Evolutionary conservation across 2,329 filamentous ascomycete species (phyloP).

Genomic region (Cordyceps farinosa): DNA sequence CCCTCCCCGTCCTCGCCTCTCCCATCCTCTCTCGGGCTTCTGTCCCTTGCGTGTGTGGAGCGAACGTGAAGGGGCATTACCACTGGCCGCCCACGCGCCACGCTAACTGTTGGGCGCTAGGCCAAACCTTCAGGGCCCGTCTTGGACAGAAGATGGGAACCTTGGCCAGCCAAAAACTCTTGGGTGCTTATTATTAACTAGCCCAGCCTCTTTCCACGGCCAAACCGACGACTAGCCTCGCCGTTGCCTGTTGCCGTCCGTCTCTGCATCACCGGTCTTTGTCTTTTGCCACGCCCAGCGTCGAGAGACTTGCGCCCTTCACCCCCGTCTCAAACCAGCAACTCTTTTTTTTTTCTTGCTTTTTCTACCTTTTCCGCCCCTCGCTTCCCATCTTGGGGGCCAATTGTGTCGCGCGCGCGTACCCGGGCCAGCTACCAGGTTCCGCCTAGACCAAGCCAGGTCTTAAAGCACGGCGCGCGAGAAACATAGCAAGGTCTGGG

Average conservation of each 20-base stretch:
- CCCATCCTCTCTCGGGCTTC: conserved; percentile 5
- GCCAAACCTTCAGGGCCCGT: conserved; percentile 11
- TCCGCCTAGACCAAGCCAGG: background rate
- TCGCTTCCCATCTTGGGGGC: background rate
- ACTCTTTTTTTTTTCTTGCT: background rate
- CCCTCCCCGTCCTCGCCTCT: conserved; percentile 4
- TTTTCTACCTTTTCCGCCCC: background rate
- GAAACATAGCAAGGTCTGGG: background rate
- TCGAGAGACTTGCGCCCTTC: background rate
- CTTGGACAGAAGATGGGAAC: conserved; percentile 7
- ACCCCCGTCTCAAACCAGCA: background rate
- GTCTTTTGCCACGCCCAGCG: background rate
- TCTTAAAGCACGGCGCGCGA: background rate
- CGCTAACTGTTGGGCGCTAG: conserved; percentile 5
- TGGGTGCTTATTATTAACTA: conserved; percentile 7
- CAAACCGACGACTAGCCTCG: conserved; percentile 2
- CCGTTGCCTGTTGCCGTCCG: background rate
- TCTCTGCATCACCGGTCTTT: conserved; percentile 2
- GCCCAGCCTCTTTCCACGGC: background rate
- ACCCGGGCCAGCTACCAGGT: background rate
- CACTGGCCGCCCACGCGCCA: conserved; percentile 12
- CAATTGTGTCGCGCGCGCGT: conserved; percentile 12
- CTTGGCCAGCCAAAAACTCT: background rate
- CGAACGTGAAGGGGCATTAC: background rate
- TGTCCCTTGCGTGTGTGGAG: conserved; percentile 1